Evolutionary conservation across 1,284 basidiomycete genomes (phyloP).

Genomic region (Chondrostereum purpureum): DNA sequence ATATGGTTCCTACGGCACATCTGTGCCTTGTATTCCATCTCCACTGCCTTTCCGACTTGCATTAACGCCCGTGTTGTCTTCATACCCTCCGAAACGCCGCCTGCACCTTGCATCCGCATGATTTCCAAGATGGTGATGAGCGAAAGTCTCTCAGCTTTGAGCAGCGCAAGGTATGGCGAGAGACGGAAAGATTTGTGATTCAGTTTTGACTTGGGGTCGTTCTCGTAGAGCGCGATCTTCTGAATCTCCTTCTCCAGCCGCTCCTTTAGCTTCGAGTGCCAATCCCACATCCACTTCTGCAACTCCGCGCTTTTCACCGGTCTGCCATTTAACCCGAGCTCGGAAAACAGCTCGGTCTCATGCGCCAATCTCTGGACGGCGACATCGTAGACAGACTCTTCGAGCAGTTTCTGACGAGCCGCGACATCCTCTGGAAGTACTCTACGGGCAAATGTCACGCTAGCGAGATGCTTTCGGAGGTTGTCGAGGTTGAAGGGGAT

Average conservation of each 20-base stretch:
- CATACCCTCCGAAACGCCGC: conserved; percentile 81
- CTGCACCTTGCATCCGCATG: conserved; percentile 77
- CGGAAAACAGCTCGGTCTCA: conserved; percentile 54
- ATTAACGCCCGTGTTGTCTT: conserved; percentile 85
- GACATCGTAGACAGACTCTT: conserved; percentile 80
- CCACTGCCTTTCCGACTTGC: conserved; percentile 80
- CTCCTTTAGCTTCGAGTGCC: conserved; percentile 63
- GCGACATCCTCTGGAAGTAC: conserved; percentile 60
- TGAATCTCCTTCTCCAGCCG: conserved; percentile 54
- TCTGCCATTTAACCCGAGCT: conserved; percentile 47
- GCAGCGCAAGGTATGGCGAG: conserved; percentile 65
- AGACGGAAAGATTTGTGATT: conserved; percentile 17
- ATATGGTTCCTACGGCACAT: conserved; percentile 69
- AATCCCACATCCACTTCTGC: conserved; percentile 83
- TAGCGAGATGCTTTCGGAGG: conserved; percentile 59
- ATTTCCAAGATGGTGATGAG: conserved; percentile 88
- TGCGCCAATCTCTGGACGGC: conserved; percentile 70
- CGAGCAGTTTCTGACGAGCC: conserved; percentile 78
- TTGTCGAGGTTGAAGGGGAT: conserved; percentile 71
- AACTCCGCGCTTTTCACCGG: conserved; percentile 51
- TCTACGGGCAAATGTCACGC: conserved; percentile 55
- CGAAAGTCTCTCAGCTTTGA: conserved; percentile 77
- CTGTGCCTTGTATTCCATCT: conserved; percentile 83
- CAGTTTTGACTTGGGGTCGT: conserved; percentile 25
- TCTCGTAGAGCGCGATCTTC: conserved; percentile 31